A percentile compares a stretch with the other conserved stretches of the same genome.
These are phyloP conservation scores for Glomus cerebriforme DNA, from an alignment of 192 early-diverging fungal species.

Conservation along the genomic window DNA sequence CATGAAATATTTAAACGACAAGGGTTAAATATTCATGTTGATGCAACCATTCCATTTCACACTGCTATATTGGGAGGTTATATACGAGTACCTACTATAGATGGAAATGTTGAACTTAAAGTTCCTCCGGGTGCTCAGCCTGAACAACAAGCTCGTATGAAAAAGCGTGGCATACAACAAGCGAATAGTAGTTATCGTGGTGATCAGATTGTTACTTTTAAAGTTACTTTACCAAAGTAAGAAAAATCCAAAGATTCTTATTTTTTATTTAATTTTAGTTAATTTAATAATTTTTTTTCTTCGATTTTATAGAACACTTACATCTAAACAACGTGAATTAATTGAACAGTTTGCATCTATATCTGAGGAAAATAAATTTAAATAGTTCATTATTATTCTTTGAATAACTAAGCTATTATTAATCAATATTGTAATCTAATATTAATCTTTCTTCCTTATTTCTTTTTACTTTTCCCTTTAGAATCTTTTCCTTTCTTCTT, in stretches of 20 bases:
- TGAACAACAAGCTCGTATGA: conserved; percentile 77
- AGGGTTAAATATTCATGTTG: conserved; percentile 75
- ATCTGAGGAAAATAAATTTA: neutral
- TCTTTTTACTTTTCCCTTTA: conserved; percentile 31
- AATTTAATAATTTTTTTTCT: neutral
- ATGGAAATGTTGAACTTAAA: conserved; percentile 93
- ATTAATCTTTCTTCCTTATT: neutral
- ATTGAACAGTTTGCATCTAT: conserved; percentile 59
- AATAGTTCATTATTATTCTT: too few species aligned
- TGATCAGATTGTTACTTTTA: conserved; percentile 89
- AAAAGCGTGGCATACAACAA: conserved; percentile 73
- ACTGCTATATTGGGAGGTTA: conserved; percentile 88
- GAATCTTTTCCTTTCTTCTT: conserved; percentile 40
- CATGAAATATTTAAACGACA: conserved; percentile 82
- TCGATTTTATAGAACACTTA: conserved; percentile 36
- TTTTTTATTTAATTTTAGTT: conserved; percentile 5
- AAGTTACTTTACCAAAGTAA: conserved; percentile 76
- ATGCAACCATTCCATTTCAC: conserved; percentile 77
- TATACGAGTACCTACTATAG: conserved; percentile 86
- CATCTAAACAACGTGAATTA: conserved; percentile 54
- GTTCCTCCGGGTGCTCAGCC: conserved; percentile 88
- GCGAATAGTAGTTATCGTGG: conserved; percentile 65
- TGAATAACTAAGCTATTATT: neutral
- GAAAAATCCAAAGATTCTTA: conserved; percentile 15
- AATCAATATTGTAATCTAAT: neutral